Conservation (phyloP, 345 rosid species). For the Eucalyptus regnans region DNA sequence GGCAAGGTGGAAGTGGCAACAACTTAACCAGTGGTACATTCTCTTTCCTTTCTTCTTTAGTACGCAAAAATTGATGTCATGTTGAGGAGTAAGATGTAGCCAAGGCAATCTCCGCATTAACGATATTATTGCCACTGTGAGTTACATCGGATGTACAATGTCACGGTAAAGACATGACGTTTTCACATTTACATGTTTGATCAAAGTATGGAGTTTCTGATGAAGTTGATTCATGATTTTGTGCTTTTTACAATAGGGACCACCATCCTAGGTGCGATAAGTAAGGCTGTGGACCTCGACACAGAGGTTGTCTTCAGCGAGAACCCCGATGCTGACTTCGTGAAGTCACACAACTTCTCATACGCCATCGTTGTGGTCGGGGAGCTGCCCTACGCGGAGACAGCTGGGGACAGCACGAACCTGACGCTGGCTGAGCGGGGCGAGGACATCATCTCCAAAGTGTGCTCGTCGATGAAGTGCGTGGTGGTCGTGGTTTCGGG, state of each 20-base stretch:
- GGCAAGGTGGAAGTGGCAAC: constrained; percentile 62
- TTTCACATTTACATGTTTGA: background rate
- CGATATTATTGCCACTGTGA: background rate
- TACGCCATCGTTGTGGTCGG: constrained; percentile 61
- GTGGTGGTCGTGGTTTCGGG: constrained; percentile 55
- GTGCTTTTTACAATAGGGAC: constrained; percentile 22
- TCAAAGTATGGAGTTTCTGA: background rate
- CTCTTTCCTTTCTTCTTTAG: background rate
- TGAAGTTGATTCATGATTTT: background rate
- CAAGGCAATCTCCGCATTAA: background rate
- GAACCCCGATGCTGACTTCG: constrained; percentile 28
- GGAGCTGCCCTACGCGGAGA: constrained; percentile 70
- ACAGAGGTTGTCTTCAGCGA: constrained; percentile 26
- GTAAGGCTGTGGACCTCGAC: constrained; percentile 31
- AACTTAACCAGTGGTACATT: constrained; percentile 42
- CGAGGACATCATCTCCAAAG: constrained; percentile 21
- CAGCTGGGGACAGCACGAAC: constrained; percentile 49
- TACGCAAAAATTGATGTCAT: background rate
- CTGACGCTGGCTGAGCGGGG: constrained; percentile 54
- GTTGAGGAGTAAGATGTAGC: background rate
- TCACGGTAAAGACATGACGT: background rate
- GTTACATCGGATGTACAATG: background rate
- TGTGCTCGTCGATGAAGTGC: constrained; percentile 49
- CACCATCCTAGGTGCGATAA: constrained; percentile 55
- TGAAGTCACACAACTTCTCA: constrained; percentile 29